Conservation (phyloP, 177 flowering plant species). For the Vitis hybrid region DNA sequence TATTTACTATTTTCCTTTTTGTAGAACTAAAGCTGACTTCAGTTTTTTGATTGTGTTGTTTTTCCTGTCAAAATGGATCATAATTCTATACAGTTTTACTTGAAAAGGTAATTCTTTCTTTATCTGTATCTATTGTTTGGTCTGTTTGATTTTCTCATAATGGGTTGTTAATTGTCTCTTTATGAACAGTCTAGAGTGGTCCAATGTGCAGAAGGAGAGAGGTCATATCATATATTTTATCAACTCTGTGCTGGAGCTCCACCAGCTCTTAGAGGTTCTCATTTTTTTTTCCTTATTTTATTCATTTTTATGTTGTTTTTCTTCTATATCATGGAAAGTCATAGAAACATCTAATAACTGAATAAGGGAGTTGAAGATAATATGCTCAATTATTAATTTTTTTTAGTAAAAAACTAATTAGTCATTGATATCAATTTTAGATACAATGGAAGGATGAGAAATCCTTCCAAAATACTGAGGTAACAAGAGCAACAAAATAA, state of each 20-base stretch:
- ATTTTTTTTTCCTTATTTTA: background rate
- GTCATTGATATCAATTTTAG: too few relatives aligned
- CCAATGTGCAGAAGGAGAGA: conserved; percentile 91
- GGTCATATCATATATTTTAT: conserved; percentile 96
- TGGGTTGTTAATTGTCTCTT: conserved; percentile 12
- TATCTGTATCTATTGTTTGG: conserved; percentile 7
- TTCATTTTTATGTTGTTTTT: background rate
- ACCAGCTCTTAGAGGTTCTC: conserved; percentile 66
- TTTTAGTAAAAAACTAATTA: too few relatives aligned
- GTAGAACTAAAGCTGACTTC: conserved; percentile 23
- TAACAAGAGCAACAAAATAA: too few relatives aligned
- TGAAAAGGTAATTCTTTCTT: conserved; percentile 68
- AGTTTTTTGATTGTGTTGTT: conserved; percentile 18
- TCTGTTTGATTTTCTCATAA: background rate
- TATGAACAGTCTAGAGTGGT: conserved; percentile 93
- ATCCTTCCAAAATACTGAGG: too few relatives aligned
- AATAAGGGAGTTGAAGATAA: too few relatives aligned
- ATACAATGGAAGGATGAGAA: too few relatives aligned
- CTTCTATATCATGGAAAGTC: background rate
- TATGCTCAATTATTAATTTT: too few relatives aligned
- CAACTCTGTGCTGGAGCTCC: conserved; percentile 98
- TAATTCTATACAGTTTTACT: conserved; percentile 63
- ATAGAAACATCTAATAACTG: too few relatives aligned
- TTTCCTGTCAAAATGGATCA: conserved; percentile 13
- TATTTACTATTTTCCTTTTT: conserved; percentile 1